Evolutionary conservation across 225 moss, liverwort and hornwort species (phyloP), one percentile per base, ranked within the genome.

Genomic region (Physcomitrium patens): DNA sequence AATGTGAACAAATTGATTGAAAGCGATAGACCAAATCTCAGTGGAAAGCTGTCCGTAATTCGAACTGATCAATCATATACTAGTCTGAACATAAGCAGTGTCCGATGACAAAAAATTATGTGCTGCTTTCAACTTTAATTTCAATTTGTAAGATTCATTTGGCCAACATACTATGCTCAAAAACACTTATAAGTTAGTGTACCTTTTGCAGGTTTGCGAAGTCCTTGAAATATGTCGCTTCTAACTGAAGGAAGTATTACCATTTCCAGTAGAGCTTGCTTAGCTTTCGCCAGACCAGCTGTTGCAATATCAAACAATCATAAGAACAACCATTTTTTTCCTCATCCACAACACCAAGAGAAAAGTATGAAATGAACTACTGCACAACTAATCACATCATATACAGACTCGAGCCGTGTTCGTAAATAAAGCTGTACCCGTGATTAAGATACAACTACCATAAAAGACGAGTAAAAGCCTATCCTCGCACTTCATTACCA

Each of bases 251-350:
- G 96, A 68, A 96, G 79, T 45, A 96, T 92, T 15, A 96, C 96
- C 96, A 94, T 96, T 66, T 96, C 96, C 84, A 92, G 80, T 27
- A 94, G 77, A 12, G 96, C 92, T 77, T 92, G 84, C 81, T 96
- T 96, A 65, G 94, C 96, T 87, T 94, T 94, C n/a, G 92, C 96
- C 77, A 87, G 84, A 51, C 96, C 96, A 77, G 96, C 93, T 93
- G 85, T 68, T n/a, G 52, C 62, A 83, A 57, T 55, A 75, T 27
- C 20, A 70, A 70, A 5, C 3, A 28, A 53, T n/a, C 20, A 69
- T 68, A 23, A 75, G 75, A 24, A 63, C 46, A 12, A 12, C 48
- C 9, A 55, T 7, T 15, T 9, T 51, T 62, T 68, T 67, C 60
- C 43, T 52, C 61, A 46, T 55, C 20, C 14, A 65, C n/a, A 58